Evolutionary conservation across 139 green algal species (phyloP).

Genomic region (Microglena sp.): DNA sequence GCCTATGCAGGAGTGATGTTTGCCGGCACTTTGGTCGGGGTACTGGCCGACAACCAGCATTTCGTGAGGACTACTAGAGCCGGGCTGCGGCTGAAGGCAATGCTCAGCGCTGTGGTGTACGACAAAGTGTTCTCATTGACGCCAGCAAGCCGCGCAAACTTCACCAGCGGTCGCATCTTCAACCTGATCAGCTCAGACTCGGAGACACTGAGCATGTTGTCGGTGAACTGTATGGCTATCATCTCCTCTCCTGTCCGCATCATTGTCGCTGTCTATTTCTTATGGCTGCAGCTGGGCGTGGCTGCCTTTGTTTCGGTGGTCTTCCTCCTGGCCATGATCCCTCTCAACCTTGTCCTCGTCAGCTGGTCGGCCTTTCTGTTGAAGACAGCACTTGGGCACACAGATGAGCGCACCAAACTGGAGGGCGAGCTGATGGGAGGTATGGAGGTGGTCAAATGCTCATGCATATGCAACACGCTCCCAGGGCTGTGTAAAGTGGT

Average conservation of each 20-base stretch:
- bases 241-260: constrained; percentile 54
- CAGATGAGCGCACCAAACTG: constrained; percentile 57
- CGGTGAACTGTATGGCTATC: constrained; percentile 37
- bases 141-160: constrained; percentile 21
- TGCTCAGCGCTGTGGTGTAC: constrained; percentile 44
- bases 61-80: constrained; percentile 46
- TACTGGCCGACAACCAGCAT: constrained; percentile 50
- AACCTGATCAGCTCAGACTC: constrained; percentile 43
- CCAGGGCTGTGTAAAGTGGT: no score
- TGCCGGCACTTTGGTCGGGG: constrained; percentile 24
- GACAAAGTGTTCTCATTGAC: constrained; percentile 6
- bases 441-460: no score
- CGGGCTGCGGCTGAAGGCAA: constrained; percentile 36
- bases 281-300: constrained; percentile 48
- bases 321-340: constrained; percentile 42
- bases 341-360: constrained; percentile 25
- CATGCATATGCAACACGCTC: no score
- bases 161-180: constrained; percentile 41
- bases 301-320: constrained; percentile 31
- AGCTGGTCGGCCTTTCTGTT: background rate
- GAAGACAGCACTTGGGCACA: constrained; percentile 26
- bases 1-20: constrained; percentile 27
- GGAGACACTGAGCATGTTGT: constrained; percentile 43
- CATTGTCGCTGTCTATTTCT: constrained; percentile 35
- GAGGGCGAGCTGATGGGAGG: constrained; percentile 51